Percentiles rank a stretch among this genome's conserved stretches.
These are phyloP conservation scores for Carex sylvatica DNA, from an alignment of 202 grass and related monocot species.

Conservation along the genomic window DNA sequence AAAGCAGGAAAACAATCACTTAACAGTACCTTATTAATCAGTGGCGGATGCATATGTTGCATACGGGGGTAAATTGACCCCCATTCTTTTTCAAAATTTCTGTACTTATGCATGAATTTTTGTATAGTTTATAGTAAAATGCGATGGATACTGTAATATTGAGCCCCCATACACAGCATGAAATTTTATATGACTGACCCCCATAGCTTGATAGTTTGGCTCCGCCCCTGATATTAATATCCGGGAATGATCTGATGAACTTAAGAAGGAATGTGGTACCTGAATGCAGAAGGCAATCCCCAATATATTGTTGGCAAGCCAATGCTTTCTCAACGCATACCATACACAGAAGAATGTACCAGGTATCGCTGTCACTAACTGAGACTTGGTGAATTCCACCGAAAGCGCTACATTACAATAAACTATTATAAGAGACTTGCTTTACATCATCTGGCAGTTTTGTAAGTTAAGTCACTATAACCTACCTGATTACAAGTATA, in stretches of 20 bases:
- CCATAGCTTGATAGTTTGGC: too few relatives aligned
- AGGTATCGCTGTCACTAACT: slow-evolving; percentile 82
- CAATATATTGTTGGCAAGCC: slow-evolving; percentile 93
- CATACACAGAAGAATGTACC: slow-evolving; percentile 88
- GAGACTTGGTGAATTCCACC: slow-evolving; percentile 92
- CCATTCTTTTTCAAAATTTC: too few relatives aligned
- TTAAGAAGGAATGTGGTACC: slow-evolving; percentile 31
- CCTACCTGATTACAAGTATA: not conserved
- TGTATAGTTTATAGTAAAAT: too few relatives aligned
- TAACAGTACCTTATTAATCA: not conserved
- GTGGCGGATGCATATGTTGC: too few relatives aligned
- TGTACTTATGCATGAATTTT: too few relatives aligned
- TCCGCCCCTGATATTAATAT: not conserved
- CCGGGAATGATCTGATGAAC: not conserved
- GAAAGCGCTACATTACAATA: slow-evolving; percentile 60
- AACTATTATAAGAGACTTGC: not conserved
- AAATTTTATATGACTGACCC: too few relatives aligned
- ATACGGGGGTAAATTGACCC: too few relatives aligned
- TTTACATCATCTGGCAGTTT: slow-evolving; percentile 17
- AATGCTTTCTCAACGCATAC: slow-evolving; percentile 93
- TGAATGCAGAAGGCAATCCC: slow-evolving; percentile 94
- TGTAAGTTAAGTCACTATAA: slow-evolving; percentile 6
- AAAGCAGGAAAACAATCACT: not conserved
- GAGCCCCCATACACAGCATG: too few relatives aligned
- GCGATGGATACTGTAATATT: too few relatives aligned